Evolutionary conservation across 202 grass and related monocot genomes (phyloP).

Genomic region (Carex arenaria): DNA sequence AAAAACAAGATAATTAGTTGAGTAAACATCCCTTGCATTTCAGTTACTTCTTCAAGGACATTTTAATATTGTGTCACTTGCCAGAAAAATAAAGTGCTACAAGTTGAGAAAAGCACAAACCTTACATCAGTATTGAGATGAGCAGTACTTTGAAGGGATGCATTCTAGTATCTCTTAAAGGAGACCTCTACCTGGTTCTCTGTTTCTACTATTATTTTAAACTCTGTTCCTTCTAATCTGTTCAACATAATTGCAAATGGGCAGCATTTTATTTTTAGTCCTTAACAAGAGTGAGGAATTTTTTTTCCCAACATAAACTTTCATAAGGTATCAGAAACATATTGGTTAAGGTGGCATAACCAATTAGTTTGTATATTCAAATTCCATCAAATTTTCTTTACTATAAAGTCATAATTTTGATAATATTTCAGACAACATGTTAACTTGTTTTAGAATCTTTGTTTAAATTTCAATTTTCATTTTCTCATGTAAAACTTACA

Average conservation of each 20-base stretch:
- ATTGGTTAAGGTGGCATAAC: no score
- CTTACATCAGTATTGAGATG: constrained; percentile 40
- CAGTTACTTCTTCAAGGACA: background rate
- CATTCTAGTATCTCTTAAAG: constrained; percentile 43
- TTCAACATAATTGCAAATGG: background rate
- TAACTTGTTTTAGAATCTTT: background rate
- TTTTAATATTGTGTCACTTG: background rate
- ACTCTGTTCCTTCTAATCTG: constrained; percentile 49
- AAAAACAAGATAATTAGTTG: background rate
- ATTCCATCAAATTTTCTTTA: background rate
- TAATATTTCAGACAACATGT: background rate
- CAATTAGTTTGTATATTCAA: no score
- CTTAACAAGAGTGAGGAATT: no score
- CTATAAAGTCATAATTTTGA: background rate
- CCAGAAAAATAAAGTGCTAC: background rate
- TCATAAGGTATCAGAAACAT: no score
- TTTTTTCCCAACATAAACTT: background rate
- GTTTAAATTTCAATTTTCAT: background rate
- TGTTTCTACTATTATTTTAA: constrained; percentile 28
- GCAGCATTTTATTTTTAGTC: background rate
- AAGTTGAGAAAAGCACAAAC: background rate
- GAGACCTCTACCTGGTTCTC: constrained; percentile 47
- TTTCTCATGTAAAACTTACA: constrained; percentile 19
- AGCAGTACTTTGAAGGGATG: constrained; percentile 8
- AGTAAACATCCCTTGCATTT: background rate